A percentile compares a stretch with the other conserved stretches of the same genome.
phyloP scores from a whole-genome alignment of 176 grass and related monocot genomes.

The Eremochloa ophiuroides region DNA sequence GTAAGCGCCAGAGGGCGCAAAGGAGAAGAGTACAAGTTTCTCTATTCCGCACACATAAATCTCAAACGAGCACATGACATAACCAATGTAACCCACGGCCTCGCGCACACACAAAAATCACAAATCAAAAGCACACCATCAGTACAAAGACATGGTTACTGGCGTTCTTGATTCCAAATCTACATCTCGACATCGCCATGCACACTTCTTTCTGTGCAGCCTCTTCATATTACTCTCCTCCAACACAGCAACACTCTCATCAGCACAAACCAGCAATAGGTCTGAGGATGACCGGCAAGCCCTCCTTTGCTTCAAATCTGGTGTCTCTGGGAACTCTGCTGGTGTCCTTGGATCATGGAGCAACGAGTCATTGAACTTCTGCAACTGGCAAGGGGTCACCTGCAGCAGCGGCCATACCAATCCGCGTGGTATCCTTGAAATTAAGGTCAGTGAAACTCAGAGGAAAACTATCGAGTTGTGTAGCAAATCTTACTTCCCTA shows the following conservation, averaged over 20 bases:
- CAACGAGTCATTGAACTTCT: conserved; percentile 13
- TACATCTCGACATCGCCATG: neutral
- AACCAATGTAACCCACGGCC: too few species aligned
- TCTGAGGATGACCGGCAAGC: conserved; percentile 7
- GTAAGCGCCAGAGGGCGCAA: neutral
- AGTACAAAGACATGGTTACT: neutral
- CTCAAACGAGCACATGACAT: neutral
- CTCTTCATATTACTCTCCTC: conserved; percentile 10
- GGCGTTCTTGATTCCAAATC: neutral
- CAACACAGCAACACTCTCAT: neutral
- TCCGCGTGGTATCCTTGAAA: conserved; percentile 11
- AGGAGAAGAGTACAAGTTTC: neutral
- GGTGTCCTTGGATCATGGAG: conserved; percentile 22
- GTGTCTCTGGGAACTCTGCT: neutral
- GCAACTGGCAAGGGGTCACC: conserved; percentile 37
- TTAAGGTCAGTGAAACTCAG: neutral
- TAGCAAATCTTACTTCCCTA: conserved; percentile 23
- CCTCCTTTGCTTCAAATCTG: conserved; percentile 50
- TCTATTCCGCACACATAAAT: neutral
- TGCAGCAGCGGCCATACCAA: conserved; percentile 9
- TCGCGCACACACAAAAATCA: neutral
- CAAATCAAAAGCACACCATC: neutral
- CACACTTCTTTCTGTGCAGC: neutral
- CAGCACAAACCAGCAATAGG: conserved; percentile 24
- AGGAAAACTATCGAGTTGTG: conserved; percentile 24